phyloP scores from a whole-genome alignment of 2,329 filamentous ascomycete species.

The Myriangium duriaei region DNA sequence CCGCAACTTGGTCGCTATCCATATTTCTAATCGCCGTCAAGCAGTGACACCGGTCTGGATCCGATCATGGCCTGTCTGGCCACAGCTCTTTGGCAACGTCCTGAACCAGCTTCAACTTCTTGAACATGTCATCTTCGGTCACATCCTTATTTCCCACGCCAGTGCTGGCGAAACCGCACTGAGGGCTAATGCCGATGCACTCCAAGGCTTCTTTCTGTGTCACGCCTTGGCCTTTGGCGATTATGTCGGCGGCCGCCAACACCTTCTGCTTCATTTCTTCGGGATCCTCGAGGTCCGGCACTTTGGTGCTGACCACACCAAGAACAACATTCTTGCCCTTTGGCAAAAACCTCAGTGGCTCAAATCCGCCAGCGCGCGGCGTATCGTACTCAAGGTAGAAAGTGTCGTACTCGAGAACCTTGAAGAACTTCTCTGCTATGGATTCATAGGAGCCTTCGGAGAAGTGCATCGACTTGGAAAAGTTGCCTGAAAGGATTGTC shows the following conservation, averaged over 20 bases:
- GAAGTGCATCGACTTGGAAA: slow-evolving; percentile 28
- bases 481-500: slow-evolving; percentile 26
- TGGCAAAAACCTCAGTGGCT: slow-evolving; percentile 27
- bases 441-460: slow-evolving; percentile 26
- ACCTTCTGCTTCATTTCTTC: slow-evolving; percentile 23
- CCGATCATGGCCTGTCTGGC: no score
- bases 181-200: slow-evolving; percentile 26
- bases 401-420: slow-evolving; percentile 26
- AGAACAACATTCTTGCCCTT: slow-evolving; percentile 28
- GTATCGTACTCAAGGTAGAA: slow-evolving; percentile 31
- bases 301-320: slow-evolving; percentile 27
- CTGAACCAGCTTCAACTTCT: slow-evolving; percentile 25
- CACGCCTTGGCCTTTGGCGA: slow-evolving; percentile 25
- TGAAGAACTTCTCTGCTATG: slow-evolving; percentile 27
- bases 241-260: slow-evolving; percentile 24
- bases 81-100: slow-evolving; percentile 26
- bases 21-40: no score
- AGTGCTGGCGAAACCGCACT: slow-evolving; percentile 28
- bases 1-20: no score
- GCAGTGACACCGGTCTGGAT: no score
- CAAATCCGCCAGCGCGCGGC: slow-evolving; percentile 26
- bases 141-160: slow-evolving; percentile 26
- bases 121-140: slow-evolving; percentile 28
- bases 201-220: slow-evolving; percentile 25
- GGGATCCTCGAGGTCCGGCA: slow-evolving; percentile 24